Base-by-base conservation (phyloP, 2,329 filamentous ascomycete genomes). In the Karstenula rhodostoma region DNA sequence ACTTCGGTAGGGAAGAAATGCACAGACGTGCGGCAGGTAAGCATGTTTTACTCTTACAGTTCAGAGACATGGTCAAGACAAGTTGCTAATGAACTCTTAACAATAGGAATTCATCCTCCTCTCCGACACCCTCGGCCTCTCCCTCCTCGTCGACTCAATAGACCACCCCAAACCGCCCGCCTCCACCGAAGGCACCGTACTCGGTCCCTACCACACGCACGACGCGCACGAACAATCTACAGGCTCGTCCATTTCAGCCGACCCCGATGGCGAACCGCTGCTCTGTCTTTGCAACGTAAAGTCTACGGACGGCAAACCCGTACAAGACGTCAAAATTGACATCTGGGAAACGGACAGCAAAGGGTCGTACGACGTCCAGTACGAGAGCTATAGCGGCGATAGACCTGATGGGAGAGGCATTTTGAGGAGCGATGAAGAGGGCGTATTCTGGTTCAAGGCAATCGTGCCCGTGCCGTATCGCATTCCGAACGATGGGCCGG, bases 381-480 rank as follows among this genome's bases (percentile, higher is more conserved):
- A 93, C 74, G 81, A 86, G 0, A 85, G 86, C 44, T 82, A 88
- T 3, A 77, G 29, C 12, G 70, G 69, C 2, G 67, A 83, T 8
- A 84, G 82, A 1, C 90, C 91, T 0, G 90, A 92, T 79, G 91
- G 92, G 50, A 83, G 92, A 44, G 91, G 90, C 58, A 84, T 94
- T 59, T 84, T 93, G 82, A 79, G 79, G 44, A 90, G 84, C 62
- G 91, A 94, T 67, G 81, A 84, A 0, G 81, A 93, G 37, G 94
- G 94, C 0, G 73, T 83, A 1, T 95, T 96, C 75, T 96, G 90
- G 89, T 96, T 96, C 81, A 89, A 88, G 71, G 92, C 90, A 0
- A 92, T 96, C 73, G 89, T 90, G 61, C 93, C 93, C 0, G 92
- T 96, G 59, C 88, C 90, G 56, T 97, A 96, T 78, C 90, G 91